A percentile compares a stretch with the other conserved stretches of the same genome.
Conservation (phyloP, 768 basidiomycete species). For the Naganishia friedmannii region DNA sequence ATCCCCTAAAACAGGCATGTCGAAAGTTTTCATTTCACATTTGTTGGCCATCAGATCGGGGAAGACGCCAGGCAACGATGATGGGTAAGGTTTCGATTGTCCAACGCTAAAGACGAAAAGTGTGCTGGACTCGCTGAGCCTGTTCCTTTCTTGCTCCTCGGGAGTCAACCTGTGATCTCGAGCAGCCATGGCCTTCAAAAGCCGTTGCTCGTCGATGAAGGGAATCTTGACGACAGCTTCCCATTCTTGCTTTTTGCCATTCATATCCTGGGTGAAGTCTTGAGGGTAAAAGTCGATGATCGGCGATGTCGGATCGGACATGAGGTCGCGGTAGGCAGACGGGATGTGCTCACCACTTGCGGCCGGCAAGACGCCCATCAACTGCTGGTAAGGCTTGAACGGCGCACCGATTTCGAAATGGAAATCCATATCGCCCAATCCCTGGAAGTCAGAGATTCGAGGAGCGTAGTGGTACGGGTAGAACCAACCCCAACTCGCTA, state of each 20-base stretch:
- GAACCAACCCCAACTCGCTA: conserved; percentile 98
- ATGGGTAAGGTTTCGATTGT: conserved; percentile 72
- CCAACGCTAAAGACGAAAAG: conserved; percentile 68
- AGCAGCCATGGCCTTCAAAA: conserved; percentile 81
- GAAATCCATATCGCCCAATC: conserved; percentile 76
- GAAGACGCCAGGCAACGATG: conserved; percentile 92
- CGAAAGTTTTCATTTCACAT: conserved; percentile 75
- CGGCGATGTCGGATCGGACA: conserved; percentile 77
- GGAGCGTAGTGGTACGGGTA: conserved; percentile 98
- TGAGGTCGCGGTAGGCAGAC: conserved; percentile 82
- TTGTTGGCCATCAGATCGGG: conserved; percentile 76
- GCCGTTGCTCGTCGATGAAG: conserved; percentile 78
- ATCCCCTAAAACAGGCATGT: conserved; percentile 73
- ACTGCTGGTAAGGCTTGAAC: conserved; percentile 88
- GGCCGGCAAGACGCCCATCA: conserved; percentile 94
- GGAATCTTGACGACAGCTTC: conserved; percentile 98
- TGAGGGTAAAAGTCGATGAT: conserved; percentile 92
- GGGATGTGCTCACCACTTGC: conserved; percentile 89
- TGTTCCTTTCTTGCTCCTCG: conserved; percentile 74
- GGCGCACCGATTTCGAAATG: conserved; percentile 80
- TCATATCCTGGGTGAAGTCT: conserved; percentile 87
- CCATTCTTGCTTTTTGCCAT: conserved; percentile 99
- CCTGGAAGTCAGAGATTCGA: conserved; percentile 72
- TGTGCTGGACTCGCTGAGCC: conserved; percentile 69
- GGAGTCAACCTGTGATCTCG: conserved; percentile 71